Conservation (phyloP, 352 stramenopile genomes). For the Phytopythium boreale region DNA sequence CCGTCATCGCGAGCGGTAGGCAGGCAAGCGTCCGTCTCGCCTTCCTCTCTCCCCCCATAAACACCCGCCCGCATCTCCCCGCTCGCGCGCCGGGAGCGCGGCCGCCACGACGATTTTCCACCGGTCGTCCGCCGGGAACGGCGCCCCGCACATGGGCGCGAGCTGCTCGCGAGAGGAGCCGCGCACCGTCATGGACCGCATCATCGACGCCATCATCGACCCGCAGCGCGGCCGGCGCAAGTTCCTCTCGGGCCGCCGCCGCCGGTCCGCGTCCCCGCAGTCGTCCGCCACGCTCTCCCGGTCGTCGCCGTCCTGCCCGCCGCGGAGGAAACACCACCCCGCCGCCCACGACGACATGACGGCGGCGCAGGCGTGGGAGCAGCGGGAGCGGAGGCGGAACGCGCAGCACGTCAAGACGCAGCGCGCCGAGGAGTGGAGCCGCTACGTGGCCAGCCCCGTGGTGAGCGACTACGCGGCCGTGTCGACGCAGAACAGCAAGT, state of each 20-base stretch:
- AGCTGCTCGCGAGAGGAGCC: slow-evolving; percentile 36
- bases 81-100: neutral
- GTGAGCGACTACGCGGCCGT: slow-evolving; percentile 70
- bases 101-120: slow-evolving; percentile 19
- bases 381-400: slow-evolving; percentile 8
- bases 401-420: neutral
- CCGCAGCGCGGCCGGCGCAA: slow-evolving; percentile 6
- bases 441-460: slow-evolving; percentile 34
- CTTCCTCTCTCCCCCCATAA: too few relatives aligned
- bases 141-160: slow-evolving; percentile 31
- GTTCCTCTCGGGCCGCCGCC: slow-evolving; percentile 6
- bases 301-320: neutral
- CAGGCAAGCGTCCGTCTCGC: too few relatives aligned
- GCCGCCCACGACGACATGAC: slow-evolving; percentile 8
- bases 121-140: slow-evolving; percentile 10
- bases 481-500: slow-evolving; percentile 78
- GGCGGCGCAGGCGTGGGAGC: slow-evolving; percentile 7
- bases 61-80: neutral
- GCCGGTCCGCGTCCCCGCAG: slow-evolving; percentile 7
- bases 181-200: slow-evolving; percentile 9
- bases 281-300: neutral
- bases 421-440: slow-evolving; percentile 12
- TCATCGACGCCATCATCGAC: slow-evolving; percentile 5
- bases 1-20: too few relatives aligned
- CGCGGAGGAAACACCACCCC: neutral